Evolutionary conservation across 2,329 filamentous ascomycete genomes (phyloP).

Genomic region (Colletotrichum cuscutae): DNA sequence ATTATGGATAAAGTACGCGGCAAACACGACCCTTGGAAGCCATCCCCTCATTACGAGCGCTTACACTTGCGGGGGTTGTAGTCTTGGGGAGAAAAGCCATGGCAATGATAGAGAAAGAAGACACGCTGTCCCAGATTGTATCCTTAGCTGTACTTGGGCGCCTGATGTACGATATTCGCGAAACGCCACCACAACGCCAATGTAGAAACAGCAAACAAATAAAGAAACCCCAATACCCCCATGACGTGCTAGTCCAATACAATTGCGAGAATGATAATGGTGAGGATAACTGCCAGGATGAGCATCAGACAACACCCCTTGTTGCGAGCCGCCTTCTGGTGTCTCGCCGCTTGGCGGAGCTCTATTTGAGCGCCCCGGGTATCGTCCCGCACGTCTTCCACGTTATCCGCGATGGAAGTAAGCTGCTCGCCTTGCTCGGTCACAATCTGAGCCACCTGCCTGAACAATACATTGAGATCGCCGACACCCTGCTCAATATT

Average conservation of each 20-base stretch:
- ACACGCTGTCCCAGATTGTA: conserved; percentile 1
- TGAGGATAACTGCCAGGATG: conserved; percentile 87
- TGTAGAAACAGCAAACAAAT: conserved; percentile 8
- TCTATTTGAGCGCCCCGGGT: conserved; percentile 88
- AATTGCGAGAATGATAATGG: conserved; percentile 89
- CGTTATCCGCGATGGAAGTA: conserved; percentile 88
- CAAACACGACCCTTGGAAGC: neutral
- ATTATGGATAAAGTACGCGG: neutral
- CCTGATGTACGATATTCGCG: conserved; percentile 33
- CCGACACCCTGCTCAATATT: conserved; percentile 97
- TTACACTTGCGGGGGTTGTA: neutral
- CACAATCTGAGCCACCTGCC: conserved; percentile 98
- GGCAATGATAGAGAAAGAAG: neutral
- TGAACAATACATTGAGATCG: conserved; percentile 95
- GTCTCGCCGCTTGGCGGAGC: conserved; percentile 84
- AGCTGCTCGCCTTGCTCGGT: conserved; percentile 91
- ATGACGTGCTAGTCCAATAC: conserved; percentile 69
- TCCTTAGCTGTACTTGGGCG: conserved; percentile 1
- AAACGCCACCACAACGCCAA: conserved; percentile 25
- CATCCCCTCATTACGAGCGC: neutral
- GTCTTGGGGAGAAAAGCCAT: neutral
- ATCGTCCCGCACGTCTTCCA: conserved; percentile 83
- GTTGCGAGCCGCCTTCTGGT: conserved; percentile 95
- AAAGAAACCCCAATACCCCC: neutral
- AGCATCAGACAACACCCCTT: conserved; percentile 94